Evolutionary conservation across 371 early-diverging fungal genomes (phyloP).

Genomic region (Haplosporangium sp.): DNA sequence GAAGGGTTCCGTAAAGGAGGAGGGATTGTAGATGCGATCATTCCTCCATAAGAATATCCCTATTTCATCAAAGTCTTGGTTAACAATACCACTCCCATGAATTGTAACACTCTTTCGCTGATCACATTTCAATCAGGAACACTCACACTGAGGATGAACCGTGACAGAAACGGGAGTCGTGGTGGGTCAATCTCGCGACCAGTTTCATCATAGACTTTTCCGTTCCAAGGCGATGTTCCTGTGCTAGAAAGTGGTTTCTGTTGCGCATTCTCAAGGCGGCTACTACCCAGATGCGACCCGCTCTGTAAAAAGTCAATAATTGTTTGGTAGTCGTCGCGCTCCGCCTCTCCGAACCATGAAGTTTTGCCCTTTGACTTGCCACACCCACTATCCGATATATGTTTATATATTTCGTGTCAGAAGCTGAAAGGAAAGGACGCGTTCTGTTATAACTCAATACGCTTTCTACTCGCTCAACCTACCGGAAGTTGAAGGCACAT

Average conservation of each 20-base stretch:
- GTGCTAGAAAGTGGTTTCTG: conserved; percentile 6
- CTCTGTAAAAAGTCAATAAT: conserved; percentile 58
- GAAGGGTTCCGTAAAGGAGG: conserved; percentile 41
- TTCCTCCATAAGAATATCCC: conserved; percentile 52
- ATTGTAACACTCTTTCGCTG: not conserved
- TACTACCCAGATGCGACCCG: conserved; percentile 14
- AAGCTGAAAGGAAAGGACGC: not conserved
- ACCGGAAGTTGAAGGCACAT: conserved; percentile 64
- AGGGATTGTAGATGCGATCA: conserved; percentile 51
- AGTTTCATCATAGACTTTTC: conserved; percentile 37
- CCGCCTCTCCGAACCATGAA: conserved; percentile 69
- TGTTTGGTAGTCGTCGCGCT: conserved; percentile 64
- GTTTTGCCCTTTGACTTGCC: conserved; percentile 66
- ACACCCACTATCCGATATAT: conserved; percentile 55
- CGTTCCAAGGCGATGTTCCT: conserved; percentile 6
- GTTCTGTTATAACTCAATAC: not conserved
- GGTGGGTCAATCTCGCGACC: conserved; percentile 39
- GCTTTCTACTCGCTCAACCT: conserved; percentile 7
- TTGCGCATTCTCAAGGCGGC: conserved; percentile 4
- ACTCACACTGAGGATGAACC: conserved; percentile 46
- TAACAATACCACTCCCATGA: not conserved
- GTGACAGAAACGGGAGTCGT: conserved; percentile 43
- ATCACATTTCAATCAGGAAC: not conserved
- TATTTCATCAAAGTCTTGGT: not conserved
- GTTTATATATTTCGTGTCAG: not conserved